phyloP scores from a whole-genome alignment of 2,329 filamentous ascomycete species.

The Neocucurbitaria cava region DNA sequence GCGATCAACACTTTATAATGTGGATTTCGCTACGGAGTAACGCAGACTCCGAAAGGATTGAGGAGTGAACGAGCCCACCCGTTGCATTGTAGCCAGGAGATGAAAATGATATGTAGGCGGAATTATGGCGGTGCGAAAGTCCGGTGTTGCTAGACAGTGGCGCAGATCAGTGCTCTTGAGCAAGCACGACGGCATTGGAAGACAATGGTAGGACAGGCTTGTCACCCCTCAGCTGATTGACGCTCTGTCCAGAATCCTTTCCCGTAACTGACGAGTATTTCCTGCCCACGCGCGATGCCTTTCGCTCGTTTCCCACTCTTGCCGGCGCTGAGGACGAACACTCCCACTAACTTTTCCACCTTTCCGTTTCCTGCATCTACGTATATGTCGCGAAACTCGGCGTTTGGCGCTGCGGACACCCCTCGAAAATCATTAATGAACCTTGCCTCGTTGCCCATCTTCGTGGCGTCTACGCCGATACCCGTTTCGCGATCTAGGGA shows the following conservation, averaged over 20 bases:
- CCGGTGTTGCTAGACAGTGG: background rate
- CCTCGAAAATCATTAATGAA: conserved; percentile 64
- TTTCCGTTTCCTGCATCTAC: conserved; percentile 46
- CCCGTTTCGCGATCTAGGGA: conserved; percentile 58
- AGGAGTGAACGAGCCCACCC: too few relatives aligned
- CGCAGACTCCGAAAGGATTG: too few relatives aligned
- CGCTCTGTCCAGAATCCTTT: conserved; percentile 59
- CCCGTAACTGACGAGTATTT: conserved; percentile 62
- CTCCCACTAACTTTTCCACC: conserved; percentile 57
- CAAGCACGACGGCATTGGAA: background rate
- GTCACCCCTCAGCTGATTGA: conserved; percentile 14
- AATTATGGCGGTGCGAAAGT: background rate
- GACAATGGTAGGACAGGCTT: background rate
- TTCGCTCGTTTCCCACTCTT: conserved; percentile 57
- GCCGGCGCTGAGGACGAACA: conserved; percentile 58
- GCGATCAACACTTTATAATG: too few relatives aligned
- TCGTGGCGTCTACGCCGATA: conserved; percentile 57
- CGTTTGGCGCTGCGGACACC: conserved; percentile 50
- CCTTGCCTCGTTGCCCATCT: conserved; percentile 59
- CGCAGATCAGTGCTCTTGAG: background rate
- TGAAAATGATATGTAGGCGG: too few relatives aligned
- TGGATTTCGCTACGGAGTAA: too few relatives aligned
- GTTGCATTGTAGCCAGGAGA: too few relatives aligned
- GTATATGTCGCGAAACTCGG: conserved; percentile 53
- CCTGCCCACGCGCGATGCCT: conserved; percentile 57